Conservation (phyloP, 306 rosid genomes). For the Cicer judaicum region DNA sequence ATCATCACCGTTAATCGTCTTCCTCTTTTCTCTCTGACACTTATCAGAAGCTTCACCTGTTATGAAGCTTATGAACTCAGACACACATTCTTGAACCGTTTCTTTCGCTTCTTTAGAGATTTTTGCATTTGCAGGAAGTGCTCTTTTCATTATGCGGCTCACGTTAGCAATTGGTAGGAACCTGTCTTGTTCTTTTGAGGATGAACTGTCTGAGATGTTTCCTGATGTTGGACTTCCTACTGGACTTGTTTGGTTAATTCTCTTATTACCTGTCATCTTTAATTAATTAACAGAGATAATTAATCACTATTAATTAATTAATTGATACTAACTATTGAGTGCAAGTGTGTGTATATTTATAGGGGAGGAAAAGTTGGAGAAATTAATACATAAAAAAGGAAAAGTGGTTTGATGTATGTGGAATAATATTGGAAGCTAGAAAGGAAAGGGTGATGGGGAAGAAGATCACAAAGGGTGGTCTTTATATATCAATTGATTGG, state of each 20-base stretch:
- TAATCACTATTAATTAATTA: no score
- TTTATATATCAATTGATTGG: slow-evolving; percentile 47
- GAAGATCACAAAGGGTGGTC: slow-evolving; percentile 45
- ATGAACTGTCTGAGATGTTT: slow-evolving; percentile 61
- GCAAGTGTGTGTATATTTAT: background rate
- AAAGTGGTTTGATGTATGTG: slow-evolving; percentile 42
- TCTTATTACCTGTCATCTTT: slow-evolving; percentile 66
- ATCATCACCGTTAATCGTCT: slow-evolving; percentile 90
- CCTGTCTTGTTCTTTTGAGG: slow-evolving; percentile 78
- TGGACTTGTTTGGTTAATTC: slow-evolving; percentile 58
- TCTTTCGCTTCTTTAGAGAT: slow-evolving; percentile 90
- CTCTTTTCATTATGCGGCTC: slow-evolving; percentile 82
- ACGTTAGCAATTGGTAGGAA: slow-evolving; percentile 91
- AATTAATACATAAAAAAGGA: background rate
- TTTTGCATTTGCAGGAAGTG: slow-evolving; percentile 82
- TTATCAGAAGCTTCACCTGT: slow-evolving; percentile 92
- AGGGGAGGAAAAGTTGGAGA: no score
- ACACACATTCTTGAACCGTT: slow-evolving; percentile 85
- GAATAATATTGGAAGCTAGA: slow-evolving; percentile 43
- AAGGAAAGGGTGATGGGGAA: slow-evolving; percentile 41
- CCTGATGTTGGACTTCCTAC: slow-evolving; percentile 78
- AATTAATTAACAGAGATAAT: background rate
- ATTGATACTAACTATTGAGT: background rate
- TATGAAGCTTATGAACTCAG: slow-evolving; percentile 92
- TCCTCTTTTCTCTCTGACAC: slow-evolving; percentile 84